These are phyloP conservation scores for Candida tallmaniae DNA, from an alignment of 805 yeast species.

Conservation along the genomic window DNA sequence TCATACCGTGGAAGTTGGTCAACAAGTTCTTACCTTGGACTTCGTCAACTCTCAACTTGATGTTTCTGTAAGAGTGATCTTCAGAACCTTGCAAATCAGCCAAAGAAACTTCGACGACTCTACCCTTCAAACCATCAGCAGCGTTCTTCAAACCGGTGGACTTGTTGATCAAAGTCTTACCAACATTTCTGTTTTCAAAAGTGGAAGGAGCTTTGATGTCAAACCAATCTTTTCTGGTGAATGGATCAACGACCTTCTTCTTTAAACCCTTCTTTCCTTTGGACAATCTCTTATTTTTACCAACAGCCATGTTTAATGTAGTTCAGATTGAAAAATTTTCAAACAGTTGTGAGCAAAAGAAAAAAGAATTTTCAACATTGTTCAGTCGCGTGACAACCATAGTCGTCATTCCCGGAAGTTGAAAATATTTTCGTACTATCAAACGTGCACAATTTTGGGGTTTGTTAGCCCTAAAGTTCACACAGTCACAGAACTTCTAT, in stretches of 20 bases:
- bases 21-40: conserved; percentile 97
- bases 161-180: conserved; percentile 97
- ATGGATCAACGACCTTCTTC: conserved; percentile 99
- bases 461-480: conserved; percentile 1
- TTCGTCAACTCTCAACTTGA: conserved; percentile 97
- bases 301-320: conserved; percentile 45
- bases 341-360: neutral
- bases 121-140: conserved; percentile 96
- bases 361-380: too few species aligned
- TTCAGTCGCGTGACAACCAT: conserved; percentile 1
- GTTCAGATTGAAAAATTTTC: conserved; percentile 1
- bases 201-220: conserved; percentile 98
- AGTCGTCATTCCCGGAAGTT: conserved; percentile 6
- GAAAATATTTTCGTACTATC: neutral
- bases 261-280: conserved; percentile 94
- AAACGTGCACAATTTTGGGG: conserved; percentile 3
- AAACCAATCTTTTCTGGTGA: conserved; percentile 99
- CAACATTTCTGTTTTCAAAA: conserved; percentile 97
- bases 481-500: too few species aligned
- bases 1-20: conserved; percentile 99
- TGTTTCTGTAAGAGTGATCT: conserved; percentile 97
- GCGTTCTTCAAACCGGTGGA: conserved; percentile 98
- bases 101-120: conserved; percentile 91
- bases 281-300: conserved; percentile 64
- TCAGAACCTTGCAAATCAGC: conserved; percentile 99